A percentile compares a stretch with the other conserved stretches of the same genome.
Evolutionary conservation across 2,329 filamentous ascomycete species (phyloP).

Genomic region (Thermothelomyces thermophilus): DNA sequence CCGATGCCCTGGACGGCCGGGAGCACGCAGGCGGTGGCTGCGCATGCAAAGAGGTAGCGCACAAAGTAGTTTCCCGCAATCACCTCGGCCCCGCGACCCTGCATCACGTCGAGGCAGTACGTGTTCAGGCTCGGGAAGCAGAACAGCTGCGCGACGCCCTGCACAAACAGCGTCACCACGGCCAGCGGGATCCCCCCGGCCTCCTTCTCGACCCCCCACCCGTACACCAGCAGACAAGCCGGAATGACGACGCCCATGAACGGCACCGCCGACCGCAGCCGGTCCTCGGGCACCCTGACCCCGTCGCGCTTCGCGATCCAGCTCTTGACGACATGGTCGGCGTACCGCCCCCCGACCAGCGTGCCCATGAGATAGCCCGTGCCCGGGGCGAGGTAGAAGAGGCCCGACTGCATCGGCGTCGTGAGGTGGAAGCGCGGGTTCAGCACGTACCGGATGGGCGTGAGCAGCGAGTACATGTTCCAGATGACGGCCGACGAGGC

Average conservation of each 20-base stretch:
- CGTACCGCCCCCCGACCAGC: slow-evolving; percentile 62
- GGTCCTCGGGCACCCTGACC: slow-evolving; percentile 60
- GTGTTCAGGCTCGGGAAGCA: slow-evolving; percentile 65
- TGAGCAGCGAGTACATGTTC: slow-evolving; percentile 66
- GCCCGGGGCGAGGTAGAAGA: slow-evolving; percentile 66
- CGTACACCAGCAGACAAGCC: slow-evolving; percentile 61
- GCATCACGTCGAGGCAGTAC: slow-evolving; percentile 79
- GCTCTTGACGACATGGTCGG: slow-evolving; percentile 56
- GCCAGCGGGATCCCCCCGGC: slow-evolving; percentile 44
- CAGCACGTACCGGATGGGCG: slow-evolving; percentile 62
- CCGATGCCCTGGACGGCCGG: slow-evolving; percentile 69
- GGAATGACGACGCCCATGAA: slow-evolving; percentile 58
- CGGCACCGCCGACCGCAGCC: slow-evolving; percentile 53
- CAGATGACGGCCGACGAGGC: slow-evolving; percentile 57
- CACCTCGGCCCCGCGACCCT: slow-evolving; percentile 62
- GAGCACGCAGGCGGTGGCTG: slow-evolving; percentile 63
- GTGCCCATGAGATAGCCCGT: slow-evolving; percentile 60
- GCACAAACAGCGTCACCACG: slow-evolving; percentile 60
- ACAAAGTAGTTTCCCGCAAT: slow-evolving; percentile 75
- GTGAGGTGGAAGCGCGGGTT: slow-evolving; percentile 63
- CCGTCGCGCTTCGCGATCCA: slow-evolving; percentile 50
- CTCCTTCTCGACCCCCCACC: slow-evolving; percentile 43
- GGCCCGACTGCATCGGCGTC: slow-evolving; percentile 55
- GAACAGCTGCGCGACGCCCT: slow-evolving; percentile 62
- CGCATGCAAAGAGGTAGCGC: slow-evolving; percentile 67